Evolutionary conservation across 192 early-diverging fungal species (phyloP), one percentile per base, ranked within the genome.

Genomic region (Coemansia sp.): DNA sequence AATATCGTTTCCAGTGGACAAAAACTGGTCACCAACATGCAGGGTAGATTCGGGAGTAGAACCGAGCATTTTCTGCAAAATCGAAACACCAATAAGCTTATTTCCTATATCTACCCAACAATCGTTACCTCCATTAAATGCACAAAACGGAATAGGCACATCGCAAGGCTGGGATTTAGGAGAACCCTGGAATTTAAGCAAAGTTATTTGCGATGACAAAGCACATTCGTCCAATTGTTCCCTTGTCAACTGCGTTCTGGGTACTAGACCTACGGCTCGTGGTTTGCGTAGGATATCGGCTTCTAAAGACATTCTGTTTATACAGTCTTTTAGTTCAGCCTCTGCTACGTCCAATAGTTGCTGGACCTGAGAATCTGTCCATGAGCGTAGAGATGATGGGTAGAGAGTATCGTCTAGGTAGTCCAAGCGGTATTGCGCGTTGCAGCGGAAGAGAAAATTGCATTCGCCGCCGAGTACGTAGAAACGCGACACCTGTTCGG

Each of bases 41-140:
- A 97, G 73, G 0, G 93, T 94, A 28, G 87, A 85, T 12, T 73
- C 70, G 5, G 90, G 83, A 4, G 72, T 72, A 35, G 88, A 81
- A 7, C 84, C 85, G 2, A 96, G 81, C 57, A 86, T 86, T 4
- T 86, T 72, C 72, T 90, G 91, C 61, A 97, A 74, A 14, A 97
- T 88, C 61, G 88, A 84, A 4, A 97, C 95, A 68, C 94, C 95
- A 65, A 97, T 94, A 12, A 96, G 81, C 78, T 97, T 97, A 85
- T 95, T 97, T 34, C 95, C 95, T 68, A 97, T 92, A 61, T 97
- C 95, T 8, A 97, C 90, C 92, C 92, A 97, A 64, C 92, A 91
- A 74, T 97, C 95, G 66, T 68, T 86, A 28, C 95, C 95, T 62
- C 95, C 95, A 76, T 95, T 95, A 62, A 97, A 97, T 18, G 93